Evolutionary conservation across 2,329 filamentous ascomycete genomes (phyloP).

Genomic region (Pestalotiopsis sp.): DNA sequence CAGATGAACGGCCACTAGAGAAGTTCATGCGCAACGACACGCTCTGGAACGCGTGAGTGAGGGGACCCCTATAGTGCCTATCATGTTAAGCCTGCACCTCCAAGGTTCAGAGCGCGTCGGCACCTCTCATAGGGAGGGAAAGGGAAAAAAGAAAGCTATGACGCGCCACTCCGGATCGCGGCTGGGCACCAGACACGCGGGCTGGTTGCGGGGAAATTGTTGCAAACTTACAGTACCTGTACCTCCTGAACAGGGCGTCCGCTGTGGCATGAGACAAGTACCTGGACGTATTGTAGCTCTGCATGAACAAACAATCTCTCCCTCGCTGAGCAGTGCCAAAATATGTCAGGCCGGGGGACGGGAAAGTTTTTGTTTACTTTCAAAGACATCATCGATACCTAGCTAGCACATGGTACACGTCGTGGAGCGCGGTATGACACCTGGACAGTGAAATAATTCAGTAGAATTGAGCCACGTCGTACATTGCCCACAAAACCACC

Average conservation of each 20-base stretch:
- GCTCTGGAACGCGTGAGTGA: no score
- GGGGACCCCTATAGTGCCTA: no score
- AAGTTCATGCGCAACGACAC: no score
- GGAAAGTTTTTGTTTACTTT: constrained; percentile 10
- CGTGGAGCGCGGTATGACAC: background rate
- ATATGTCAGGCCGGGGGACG: background rate
- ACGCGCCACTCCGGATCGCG: background rate
- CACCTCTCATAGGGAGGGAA: background rate
- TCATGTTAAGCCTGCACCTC: background rate
- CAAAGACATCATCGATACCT: background rate
- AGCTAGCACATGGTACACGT: background rate
- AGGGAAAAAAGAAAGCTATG: background rate
- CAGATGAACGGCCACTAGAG: no score
- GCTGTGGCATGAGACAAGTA: background rate
- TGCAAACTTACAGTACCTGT: background rate
- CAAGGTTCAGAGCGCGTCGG: background rate
- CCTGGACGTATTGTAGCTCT: background rate
- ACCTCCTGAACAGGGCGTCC: background rate
- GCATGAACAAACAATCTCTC: constrained; percentile 19
- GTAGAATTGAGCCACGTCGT: background rate
- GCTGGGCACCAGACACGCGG: background rate
- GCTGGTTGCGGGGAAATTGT: background rate
- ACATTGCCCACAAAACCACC: background rate
- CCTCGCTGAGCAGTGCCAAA: background rate
- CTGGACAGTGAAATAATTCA: background rate